Evolutionary conservation across 192 early-diverging fungal genomes (phyloP).

Genomic region (Glomus cerebriforme): DNA sequence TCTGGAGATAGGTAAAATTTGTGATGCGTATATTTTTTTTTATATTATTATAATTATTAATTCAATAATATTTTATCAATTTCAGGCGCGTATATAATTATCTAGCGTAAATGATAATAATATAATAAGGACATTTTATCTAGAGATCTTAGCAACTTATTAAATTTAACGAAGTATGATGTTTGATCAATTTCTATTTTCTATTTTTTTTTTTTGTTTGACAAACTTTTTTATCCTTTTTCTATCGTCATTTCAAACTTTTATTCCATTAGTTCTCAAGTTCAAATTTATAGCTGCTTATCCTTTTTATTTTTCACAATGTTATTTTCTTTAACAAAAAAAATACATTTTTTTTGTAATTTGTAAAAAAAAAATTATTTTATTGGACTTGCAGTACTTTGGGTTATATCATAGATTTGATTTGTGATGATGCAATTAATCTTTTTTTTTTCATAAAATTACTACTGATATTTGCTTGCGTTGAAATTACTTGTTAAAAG

Average conservation of each 20-base stretch:
- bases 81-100: conserved; percentile 33
- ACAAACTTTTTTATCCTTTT: background rate
- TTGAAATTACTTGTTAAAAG: too few relatives aligned
- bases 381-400: background rate
- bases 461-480: too few relatives aligned
- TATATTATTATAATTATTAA: background rate
- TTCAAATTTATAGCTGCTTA: background rate
- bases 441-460: too few relatives aligned
- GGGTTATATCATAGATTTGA: background rate
- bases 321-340: background rate
- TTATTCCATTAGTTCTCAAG: background rate
- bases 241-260: background rate
- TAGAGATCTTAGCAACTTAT: background rate
- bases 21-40: background rate
- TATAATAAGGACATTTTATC: conserved; percentile 19
- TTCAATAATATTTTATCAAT: background rate
- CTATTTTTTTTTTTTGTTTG: background rate
- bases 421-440: background rate
- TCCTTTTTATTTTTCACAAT: background rate
- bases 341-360: conserved; percentile 3
- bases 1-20: conserved; percentile 43
- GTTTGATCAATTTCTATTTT: background rate
- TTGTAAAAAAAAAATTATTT: conserved; percentile 1
- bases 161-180: background rate
- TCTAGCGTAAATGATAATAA: conserved; percentile 13